Base-by-base conservation (phyloP, 129 eudicot genomes). In the Tagetes erecta region DNA sequence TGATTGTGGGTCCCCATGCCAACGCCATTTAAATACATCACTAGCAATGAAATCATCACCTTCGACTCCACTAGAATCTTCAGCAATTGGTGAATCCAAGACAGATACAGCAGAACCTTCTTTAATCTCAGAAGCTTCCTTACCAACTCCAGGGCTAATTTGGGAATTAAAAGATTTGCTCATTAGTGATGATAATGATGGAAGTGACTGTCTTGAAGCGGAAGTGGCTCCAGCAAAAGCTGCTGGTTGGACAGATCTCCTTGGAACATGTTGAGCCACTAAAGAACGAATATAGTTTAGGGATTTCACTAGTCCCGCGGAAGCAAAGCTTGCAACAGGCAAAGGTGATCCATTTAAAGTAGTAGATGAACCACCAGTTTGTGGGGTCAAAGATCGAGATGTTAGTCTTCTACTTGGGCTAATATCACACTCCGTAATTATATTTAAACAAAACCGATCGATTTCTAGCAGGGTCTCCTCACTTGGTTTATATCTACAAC, bases 111-210 rank as follows among this genome's bases (percentile, higher is more conserved):
- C 31, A 20, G 96, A 84, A 34, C 88, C 82, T 33, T 94, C 99
- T 80, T 84, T 91, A 76, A 75, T 86, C 79, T 91, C 99, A 41
- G 87, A 83, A 68, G 89, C 60, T 59, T 94, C 97, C 76, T 84
- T 87, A 71, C 67, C 84, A 68, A 62, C 82, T 66, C 88, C 88
- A 27, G 97, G 97, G 80, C 82, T 79, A 56, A 94, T 78, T 73
- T 94, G 99, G 52, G 96, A 84, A 85, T 94, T 88, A 78, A 94
- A 94, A 11, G 99, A 94, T 82, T 81, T 91, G 86, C 96, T 91
- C 86, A 94, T 82, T 71, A 91, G 76, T 59, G 99, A 91, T 78
- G 99, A 94, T 76, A 94, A 78, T 63, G 97, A 76, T 62, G 99
- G 99, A 81, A 94, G 97, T 69, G 84, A 57, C 58, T 94, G 98